Evolutionary conservation across 169 alveolate species (phyloP).

Genomic region (Perkinsus olseni): DNA sequence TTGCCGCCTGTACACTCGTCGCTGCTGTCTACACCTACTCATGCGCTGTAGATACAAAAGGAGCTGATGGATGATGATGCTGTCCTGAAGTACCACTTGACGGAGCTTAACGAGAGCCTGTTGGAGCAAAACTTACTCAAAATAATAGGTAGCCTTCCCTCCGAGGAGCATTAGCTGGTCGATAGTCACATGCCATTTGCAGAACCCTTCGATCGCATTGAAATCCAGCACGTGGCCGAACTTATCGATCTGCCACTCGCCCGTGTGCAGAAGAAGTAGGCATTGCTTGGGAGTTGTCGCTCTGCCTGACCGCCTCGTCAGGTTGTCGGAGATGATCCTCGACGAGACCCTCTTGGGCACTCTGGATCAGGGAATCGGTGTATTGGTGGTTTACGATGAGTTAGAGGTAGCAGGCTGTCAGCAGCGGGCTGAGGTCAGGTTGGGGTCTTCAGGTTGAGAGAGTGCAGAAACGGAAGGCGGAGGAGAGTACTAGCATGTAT

Average conservation of each 20-base stretch:
- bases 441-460: neutral
- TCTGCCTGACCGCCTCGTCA: neutral
- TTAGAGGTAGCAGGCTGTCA: neutral
- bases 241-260: conserved; percentile 61
- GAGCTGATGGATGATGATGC: conserved; percentile 48
- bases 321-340: conserved; percentile 79
- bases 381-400: conserved; percentile 67
- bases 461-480: neutral
- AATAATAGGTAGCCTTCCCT: conserved; percentile 68
- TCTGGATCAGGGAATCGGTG: conserved; percentile 84
- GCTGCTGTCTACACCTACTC: too few species aligned
- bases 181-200: neutral
- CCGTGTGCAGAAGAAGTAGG: conserved; percentile 43
- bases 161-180: conserved; percentile 7
- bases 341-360: conserved; percentile 87
- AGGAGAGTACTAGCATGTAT: neutral
- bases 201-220: conserved; percentile 39
- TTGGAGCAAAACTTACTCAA: conserved; percentile 70
- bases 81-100: conserved; percentile 54
- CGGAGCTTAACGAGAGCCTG: conserved; percentile 56
- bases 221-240: conserved; percentile 64
- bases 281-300: neutral
- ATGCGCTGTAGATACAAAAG: conserved; percentile 40
- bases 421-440: too few species aligned
- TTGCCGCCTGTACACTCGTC: neutral